phyloP scores from a whole-genome alignment of 1,284 basidiomycete species.

The Golubevia sp. region DNA sequence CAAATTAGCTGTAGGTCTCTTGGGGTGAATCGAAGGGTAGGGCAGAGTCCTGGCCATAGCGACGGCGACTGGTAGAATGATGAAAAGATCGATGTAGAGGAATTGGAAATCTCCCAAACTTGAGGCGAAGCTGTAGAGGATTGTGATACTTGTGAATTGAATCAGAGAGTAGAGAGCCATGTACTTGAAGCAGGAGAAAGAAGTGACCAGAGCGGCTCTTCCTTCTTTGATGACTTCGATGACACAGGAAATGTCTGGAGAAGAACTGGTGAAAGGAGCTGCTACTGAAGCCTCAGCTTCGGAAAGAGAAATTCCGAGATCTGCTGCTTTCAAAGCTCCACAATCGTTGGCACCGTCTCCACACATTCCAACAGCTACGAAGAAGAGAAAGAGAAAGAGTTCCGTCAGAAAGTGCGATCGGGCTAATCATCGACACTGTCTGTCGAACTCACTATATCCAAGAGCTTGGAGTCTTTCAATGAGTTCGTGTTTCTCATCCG shows the following conservation, averaged over 20 bases:
- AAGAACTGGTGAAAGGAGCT: slow-evolving; percentile 92
- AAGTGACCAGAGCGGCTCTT: slow-evolving; percentile 90
- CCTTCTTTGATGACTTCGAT: slow-evolving; percentile 90
- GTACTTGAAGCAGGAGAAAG: slow-evolving; percentile 99
- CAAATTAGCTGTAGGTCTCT: slow-evolving; percentile 91
- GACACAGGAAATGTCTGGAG: slow-evolving; percentile 93
- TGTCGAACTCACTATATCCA: slow-evolving; percentile 71
- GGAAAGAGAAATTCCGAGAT: slow-evolving; percentile 93
- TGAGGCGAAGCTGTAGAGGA: slow-evolving; percentile 94
- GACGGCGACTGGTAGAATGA: slow-evolving; percentile 94
- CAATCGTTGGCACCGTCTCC: slow-evolving; percentile 99
- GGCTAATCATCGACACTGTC: no score
- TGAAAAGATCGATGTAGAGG: slow-evolving; percentile 94
- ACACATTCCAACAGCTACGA: slow-evolving; percentile 82
- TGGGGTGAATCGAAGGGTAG: slow-evolving; percentile 81
- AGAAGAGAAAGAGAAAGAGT: no score
- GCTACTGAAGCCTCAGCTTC: slow-evolving; percentile 99
- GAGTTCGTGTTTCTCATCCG: slow-evolving; percentile 98
- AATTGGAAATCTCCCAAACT: slow-evolving; percentile 96
- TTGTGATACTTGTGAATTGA: slow-evolving; percentile 74
- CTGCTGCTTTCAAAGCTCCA: slow-evolving; percentile 95
- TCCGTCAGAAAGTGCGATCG: no score
- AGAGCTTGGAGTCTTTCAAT: slow-evolving; percentile 90
- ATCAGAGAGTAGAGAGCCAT: slow-evolving; percentile 71
- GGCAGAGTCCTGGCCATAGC: slow-evolving; percentile 92